A percentile compares a stretch with the other conserved stretches of the same genome.
Conservation (phyloP, 306 rosid species). For the Spatholobus suberectus region DNA sequence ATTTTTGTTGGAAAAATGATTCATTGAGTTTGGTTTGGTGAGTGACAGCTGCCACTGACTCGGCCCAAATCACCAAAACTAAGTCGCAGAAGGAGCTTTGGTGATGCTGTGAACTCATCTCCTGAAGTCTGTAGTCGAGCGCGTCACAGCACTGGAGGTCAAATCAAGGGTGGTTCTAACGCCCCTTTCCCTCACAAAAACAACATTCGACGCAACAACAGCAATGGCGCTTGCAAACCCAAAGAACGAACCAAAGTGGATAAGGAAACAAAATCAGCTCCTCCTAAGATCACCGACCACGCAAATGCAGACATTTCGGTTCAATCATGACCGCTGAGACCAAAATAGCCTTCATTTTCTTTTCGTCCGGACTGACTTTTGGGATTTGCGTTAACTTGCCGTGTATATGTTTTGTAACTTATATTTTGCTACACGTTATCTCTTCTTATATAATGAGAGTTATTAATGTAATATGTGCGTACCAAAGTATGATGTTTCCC, state of each 20-base stretch:
- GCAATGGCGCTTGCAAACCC: slow-evolving; percentile 53
- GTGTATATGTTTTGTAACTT: slow-evolving; percentile 86
- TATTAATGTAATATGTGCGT: slow-evolving; percentile 49
- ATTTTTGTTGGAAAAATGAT: not conserved
- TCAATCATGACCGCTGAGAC: slow-evolving; percentile 55
- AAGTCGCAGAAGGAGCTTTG: slow-evolving; percentile 81
- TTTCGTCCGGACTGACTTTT: slow-evolving; percentile 59
- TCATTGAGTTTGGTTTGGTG: slow-evolving; percentile 31
- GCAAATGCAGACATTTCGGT: slow-evolving; percentile 69
- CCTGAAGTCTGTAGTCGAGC: slow-evolving; percentile 59
- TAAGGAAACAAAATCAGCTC: slow-evolving; percentile 54
- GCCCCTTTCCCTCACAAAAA: slow-evolving; percentile 49
- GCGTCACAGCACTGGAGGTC: slow-evolving; percentile 72
- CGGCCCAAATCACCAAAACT: slow-evolving; percentile 89
- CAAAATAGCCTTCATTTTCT: slow-evolving; percentile 46
- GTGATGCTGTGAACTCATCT: slow-evolving; percentile 59
- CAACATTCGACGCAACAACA: slow-evolving; percentile 49
- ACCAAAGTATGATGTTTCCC: slow-evolving; percentile 31
- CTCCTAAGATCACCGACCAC: slow-evolving; percentile 54
- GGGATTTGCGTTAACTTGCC: slow-evolving; percentile 59
- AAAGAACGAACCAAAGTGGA: slow-evolving; percentile 59
- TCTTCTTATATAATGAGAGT: slow-evolving; percentile 56
- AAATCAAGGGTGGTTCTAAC: slow-evolving; percentile 45
- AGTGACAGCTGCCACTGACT: slow-evolving; percentile 86
- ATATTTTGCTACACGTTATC: slow-evolving; percentile 55